Evolutionary conservation across 2,329 filamentous ascomycete species (phyloP).

Genomic region (Sporothrix schenckii): DNA sequence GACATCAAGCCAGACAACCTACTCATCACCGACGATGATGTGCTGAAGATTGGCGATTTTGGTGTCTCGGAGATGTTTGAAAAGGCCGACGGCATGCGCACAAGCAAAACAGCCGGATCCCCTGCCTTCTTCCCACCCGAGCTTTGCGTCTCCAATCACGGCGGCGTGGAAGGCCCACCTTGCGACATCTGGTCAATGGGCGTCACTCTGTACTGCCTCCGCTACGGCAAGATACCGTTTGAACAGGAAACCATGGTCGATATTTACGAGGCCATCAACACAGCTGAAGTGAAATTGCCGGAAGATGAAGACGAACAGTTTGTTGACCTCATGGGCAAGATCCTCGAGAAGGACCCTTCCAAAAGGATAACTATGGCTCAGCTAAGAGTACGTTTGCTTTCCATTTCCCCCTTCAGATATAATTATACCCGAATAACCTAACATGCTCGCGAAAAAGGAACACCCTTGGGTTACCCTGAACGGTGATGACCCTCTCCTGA

Average conservation of each 20-base stretch:
- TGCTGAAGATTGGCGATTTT: slow-evolving; percentile 97
- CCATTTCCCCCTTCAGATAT: slow-evolving; percentile 29
- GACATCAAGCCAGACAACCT: slow-evolving; percentile 99
- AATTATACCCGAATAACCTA: slow-evolving; percentile 28
- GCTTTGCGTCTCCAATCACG: slow-evolving; percentile 82
- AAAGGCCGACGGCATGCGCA: slow-evolving; percentile 81
- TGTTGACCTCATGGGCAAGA: slow-evolving; percentile 68
- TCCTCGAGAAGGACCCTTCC: slow-evolving; percentile 83
- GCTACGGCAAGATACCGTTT: slow-evolving; percentile 87
- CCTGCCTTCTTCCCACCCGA: slow-evolving; percentile 95
- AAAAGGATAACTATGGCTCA: slow-evolving; percentile 82
- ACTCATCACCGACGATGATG: slow-evolving; percentile 82
- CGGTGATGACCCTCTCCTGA: slow-evolving; percentile 75
- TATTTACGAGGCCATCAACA: slow-evolving; percentile 85
- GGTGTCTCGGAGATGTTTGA: slow-evolving; percentile 99
- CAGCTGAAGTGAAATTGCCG: slow-evolving; percentile 65
- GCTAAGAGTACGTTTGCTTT: slow-evolving; percentile 66
- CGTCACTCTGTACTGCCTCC: slow-evolving; percentile 87
- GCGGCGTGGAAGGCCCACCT: slow-evolving; percentile 82
- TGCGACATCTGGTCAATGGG: slow-evolving; percentile 99
- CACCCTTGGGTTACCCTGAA: slow-evolving; percentile 91
- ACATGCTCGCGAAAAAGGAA: slow-evolving; percentile 56
- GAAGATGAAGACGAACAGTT: slow-evolving; percentile 68
- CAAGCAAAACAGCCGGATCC: slow-evolving; percentile 88
- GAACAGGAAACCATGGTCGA: slow-evolving; percentile 77